Evolutionary conservation across 1,139 yeast species (phyloP).

Genomic region (Ogataea hybrid): DNA sequence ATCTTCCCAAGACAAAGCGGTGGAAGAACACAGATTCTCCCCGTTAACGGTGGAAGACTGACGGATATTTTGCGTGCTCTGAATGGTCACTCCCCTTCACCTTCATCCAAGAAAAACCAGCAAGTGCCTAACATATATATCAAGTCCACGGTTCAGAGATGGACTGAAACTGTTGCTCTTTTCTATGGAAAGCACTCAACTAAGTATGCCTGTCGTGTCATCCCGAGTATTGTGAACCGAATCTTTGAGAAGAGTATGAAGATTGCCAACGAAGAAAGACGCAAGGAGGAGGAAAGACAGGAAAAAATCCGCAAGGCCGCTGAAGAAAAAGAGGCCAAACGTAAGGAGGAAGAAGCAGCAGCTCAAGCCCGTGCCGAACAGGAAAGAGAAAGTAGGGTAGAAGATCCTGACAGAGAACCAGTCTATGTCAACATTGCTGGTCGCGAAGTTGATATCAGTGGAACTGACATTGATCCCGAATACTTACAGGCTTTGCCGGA

Average conservation of each 20-base stretch:
- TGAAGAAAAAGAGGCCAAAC: slow-evolving; percentile 32
- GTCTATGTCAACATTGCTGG: slow-evolving; percentile 76
- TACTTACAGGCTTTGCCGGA: slow-evolving; percentile 90
- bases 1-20: slow-evolving; percentile 14
- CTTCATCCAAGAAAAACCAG: slow-evolving; percentile 14
- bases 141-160: slow-evolving; percentile 63
- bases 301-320: slow-evolving; percentile 36
- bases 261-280: slow-evolving; percentile 37
- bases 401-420: slow-evolving; percentile 60
- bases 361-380: slow-evolving; percentile 27
- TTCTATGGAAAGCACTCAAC: slow-evolving; percentile 42
- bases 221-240: slow-evolving; percentile 50
- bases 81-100: slow-evolving; percentile 15
- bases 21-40: slow-evolving; percentile 14
- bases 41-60: slow-evolving; percentile 24
- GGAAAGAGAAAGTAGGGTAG: slow-evolving; percentile 24
- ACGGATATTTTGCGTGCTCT: slow-evolving; percentile 25
- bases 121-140: slow-evolving; percentile 33
- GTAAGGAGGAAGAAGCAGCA: slow-evolving; percentile 29
- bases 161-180: slow-evolving; percentile 59
- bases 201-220: slow-evolving; percentile 41
- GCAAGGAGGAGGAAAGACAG: slow-evolving; percentile 35
- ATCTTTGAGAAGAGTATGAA: slow-evolving; percentile 49
- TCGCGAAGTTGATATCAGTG: slow-evolving; percentile 73
- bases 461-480: slow-evolving; percentile 87